phyloP scores from a whole-genome alignment of 768 basidiomycete genomes.

The Tricholoma hemisulphureum region DNA sequence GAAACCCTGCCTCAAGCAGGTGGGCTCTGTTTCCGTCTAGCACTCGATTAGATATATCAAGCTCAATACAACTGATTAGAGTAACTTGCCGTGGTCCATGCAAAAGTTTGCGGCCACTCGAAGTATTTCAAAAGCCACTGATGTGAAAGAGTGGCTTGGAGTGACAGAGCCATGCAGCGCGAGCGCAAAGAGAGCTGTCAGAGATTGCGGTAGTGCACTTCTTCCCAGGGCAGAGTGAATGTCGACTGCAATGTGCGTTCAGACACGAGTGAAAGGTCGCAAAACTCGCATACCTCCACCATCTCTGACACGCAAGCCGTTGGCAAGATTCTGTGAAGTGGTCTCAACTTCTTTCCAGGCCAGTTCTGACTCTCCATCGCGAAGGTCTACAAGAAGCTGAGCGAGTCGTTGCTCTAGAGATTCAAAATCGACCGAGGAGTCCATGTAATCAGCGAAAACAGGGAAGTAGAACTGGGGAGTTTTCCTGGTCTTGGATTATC shows the following conservation, averaged over 20 bases:
- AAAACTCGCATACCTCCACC: slow-evolving; percentile 39
- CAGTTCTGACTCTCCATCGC: slow-evolving; percentile 30
- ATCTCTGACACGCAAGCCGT: slow-evolving; percentile 58
- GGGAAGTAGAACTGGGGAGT: neutral
- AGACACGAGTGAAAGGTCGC: neutral
- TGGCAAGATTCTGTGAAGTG: slow-evolving; percentile 57
- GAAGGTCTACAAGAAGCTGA: slow-evolving; percentile 31
- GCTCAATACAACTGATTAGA: neutral
- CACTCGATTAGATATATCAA: slow-evolving; percentile 4
- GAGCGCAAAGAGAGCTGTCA: slow-evolving; percentile 58
- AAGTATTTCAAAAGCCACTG: slow-evolving; percentile 64
- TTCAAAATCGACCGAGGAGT: slow-evolving; percentile 30
- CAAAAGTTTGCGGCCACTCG: slow-evolving; percentile 82
- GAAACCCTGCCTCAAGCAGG: slow-evolving; percentile 69
- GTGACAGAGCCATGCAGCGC: slow-evolving; percentile 50
- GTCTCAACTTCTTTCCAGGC: slow-evolving; percentile 53
- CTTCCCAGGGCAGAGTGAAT: slow-evolving; percentile 68
- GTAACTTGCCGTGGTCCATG: slow-evolving; percentile 70
- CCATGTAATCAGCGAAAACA: slow-evolving; percentile 2
- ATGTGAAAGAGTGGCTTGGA: slow-evolving; percentile 44
- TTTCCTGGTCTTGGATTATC: neutral
- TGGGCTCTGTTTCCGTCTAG: slow-evolving; percentile 73
- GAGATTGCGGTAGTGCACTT: slow-evolving; percentile 60
- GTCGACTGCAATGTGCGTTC: slow-evolving; percentile 49
- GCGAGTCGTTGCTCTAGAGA: slow-evolving; percentile 32